Percentiles rank a stretch among this genome's conserved stretches.
phyloP scores from a whole-genome alignment of 1,284 basidiomycete species.

The Ganoderma lucidum region DNA sequence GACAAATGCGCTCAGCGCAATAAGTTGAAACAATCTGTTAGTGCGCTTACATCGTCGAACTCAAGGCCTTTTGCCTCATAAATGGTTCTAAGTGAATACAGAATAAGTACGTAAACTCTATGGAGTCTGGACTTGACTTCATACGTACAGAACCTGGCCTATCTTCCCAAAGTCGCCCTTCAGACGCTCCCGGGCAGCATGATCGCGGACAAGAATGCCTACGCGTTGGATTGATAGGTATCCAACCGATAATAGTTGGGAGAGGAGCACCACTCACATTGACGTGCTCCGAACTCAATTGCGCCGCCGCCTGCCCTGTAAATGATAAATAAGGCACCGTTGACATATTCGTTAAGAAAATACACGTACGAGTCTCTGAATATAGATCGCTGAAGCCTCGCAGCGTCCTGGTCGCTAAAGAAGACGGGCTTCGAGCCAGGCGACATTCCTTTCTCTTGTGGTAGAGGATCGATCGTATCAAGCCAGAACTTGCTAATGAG shows the following conservation, averaged over 20 bases:
- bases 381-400: conserved; percentile 61
- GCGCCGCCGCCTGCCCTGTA: neutral
- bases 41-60: conserved; percentile 65
- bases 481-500: conserved; percentile 71
- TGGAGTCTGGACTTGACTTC: too few species aligned
- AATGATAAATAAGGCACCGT: neutral
- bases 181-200: conserved; percentile 1
- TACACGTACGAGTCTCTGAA: conserved; percentile 53
- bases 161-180: neutral
- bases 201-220: conserved; percentile 13
- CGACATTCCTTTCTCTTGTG: conserved; percentile 63
- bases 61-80: conserved; percentile 80
- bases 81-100: conserved; percentile 52
- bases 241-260: too few species aligned
- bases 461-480: conserved; percentile 66
- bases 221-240: too few species aligned
- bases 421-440: conserved; percentile 68
- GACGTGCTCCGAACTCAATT: conserved; percentile 7
- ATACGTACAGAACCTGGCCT: neutral
- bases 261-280: neutral
- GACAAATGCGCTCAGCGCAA: neutral
- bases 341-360: too few species aligned
- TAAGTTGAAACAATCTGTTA: neutral
- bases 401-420: conserved; percentile 54
- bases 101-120: neutral